A percentile compares a stretch with the other conserved stretches of the same genome.
Evolutionary conservation across 306 rosid species (phyloP).

Genomic region (Vigna reflexopilosa): DNA sequence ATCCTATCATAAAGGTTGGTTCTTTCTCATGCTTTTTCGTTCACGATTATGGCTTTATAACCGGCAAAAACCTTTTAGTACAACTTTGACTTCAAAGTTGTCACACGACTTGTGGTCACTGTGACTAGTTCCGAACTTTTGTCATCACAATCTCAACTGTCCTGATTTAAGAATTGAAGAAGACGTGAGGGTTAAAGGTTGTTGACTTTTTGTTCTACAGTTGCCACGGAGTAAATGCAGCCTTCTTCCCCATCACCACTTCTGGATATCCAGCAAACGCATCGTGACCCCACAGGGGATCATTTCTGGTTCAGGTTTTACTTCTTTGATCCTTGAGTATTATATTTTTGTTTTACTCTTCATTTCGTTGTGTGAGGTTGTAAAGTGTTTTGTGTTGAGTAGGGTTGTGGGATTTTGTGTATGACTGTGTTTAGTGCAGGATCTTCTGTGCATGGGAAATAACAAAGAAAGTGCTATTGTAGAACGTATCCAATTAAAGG

Average conservation of each 20-base stretch:
- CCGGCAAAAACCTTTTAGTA: conserved; percentile 1
- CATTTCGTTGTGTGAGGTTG: background rate
- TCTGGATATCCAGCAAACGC: conserved; percentile 88
- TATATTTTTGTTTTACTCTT: background rate
- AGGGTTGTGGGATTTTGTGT: background rate
- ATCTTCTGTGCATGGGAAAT: background rate
- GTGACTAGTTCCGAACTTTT: background rate
- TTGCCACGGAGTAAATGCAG: conserved; percentile 57
- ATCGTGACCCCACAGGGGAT: conserved; percentile 84
- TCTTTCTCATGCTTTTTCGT: background rate
- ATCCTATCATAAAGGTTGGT: conserved; percentile 45
- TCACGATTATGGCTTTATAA: background rate
- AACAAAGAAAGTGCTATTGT: background rate
- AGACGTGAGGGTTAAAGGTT: conserved; percentile 15
- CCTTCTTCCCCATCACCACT: conserved; percentile 70
- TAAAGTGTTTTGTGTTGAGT: conserved; percentile 4
- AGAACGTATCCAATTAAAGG: background rate
- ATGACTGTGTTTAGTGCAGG: background rate
- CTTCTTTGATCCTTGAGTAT: conserved; percentile 33
- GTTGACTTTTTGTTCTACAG: conserved; percentile 39
- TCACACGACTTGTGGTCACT: background rate
- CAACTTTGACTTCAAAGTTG: background rate
- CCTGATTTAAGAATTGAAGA: background rate
- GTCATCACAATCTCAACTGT: background rate
- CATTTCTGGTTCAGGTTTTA: conserved; percentile 82